Conservation (phyloP, 306 rosid genomes). For the Echinosophora koreensis region DNA sequence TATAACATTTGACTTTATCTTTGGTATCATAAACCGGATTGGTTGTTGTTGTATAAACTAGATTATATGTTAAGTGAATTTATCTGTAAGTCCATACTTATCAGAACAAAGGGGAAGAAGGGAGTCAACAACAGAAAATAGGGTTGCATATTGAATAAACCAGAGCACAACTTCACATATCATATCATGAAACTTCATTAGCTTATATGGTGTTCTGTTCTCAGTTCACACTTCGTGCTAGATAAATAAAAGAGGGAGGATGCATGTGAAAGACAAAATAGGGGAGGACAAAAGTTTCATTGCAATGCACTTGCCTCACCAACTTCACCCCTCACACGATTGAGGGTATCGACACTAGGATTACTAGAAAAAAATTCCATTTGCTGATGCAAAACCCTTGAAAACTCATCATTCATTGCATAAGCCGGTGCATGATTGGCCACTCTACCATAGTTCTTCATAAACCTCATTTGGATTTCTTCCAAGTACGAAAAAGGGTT, state of each 20-base stretch:
- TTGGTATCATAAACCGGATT: slow-evolving; percentile 27
- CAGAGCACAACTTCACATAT: slow-evolving; percentile 26
- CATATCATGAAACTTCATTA: slow-evolving; percentile 24
- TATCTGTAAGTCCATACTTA: slow-evolving; percentile 11
- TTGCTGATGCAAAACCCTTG: slow-evolving; percentile 97
- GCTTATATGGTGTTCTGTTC: slow-evolving; percentile 17
- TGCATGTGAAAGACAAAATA: slow-evolving; percentile 37
- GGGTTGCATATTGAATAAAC: slow-evolving; percentile 20
- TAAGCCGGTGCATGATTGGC: slow-evolving; percentile 90
- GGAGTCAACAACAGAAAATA: slow-evolving; percentile 34
- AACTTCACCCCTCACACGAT: slow-evolving; percentile 92
- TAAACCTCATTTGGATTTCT: slow-evolving; percentile 96
- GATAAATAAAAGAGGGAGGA: slow-evolving; percentile 24
- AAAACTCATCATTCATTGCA: slow-evolving; percentile 98
- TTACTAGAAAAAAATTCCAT: slow-evolving; percentile 96
- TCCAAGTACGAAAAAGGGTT: slow-evolving; percentile 95
- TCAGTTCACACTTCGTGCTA: slow-evolving; percentile 26
- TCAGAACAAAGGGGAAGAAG: neutral
- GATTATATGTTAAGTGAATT: slow-evolving; percentile 21
- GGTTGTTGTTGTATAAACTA: slow-evolving; percentile 1
- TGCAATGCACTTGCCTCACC: slow-evolving; percentile 83
- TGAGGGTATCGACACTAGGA: slow-evolving; percentile 87
- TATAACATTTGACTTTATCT: slow-evolving; percentile 5
- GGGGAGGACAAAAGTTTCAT: neutral
- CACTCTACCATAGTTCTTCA: slow-evolving; percentile 95